phyloP scores from a whole-genome alignment of 805 yeast genomes.

The Saccharomycopsis babjevae region DNA sequence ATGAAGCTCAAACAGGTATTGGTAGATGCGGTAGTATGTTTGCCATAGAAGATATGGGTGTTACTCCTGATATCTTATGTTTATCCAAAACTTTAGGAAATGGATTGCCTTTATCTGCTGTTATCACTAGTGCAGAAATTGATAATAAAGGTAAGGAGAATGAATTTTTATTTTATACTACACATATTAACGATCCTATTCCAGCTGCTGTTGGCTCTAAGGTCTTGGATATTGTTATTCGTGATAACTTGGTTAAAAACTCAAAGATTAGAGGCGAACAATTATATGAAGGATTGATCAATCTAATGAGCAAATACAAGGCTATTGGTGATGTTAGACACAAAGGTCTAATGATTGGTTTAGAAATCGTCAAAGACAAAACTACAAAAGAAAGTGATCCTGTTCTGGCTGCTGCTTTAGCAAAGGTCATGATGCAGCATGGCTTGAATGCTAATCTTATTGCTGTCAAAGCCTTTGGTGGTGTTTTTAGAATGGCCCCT shows the following conservation, averaged over 20 bases:
- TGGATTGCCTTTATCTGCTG: conserved; percentile 27
- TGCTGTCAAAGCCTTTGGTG: conserved; percentile 22
- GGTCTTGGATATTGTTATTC: conserved; percentile 24
- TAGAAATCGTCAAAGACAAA: conserved; percentile 19
- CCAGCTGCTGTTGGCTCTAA: conserved; percentile 26
- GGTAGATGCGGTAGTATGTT: conserved; percentile 45
- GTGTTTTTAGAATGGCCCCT: conserved; percentile 23
- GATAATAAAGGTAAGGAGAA: conserved; percentile 20
- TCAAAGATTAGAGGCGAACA: conserved; percentile 23
- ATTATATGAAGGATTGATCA: conserved; percentile 20
- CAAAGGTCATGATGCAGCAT: conserved; percentile 18
- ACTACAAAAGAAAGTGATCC: conserved; percentile 18
- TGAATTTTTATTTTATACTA: conserved; percentile 24
- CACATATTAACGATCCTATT: conserved; percentile 25
- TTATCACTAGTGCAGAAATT: conserved; percentile 22
- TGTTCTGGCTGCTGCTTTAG: conserved; percentile 13
- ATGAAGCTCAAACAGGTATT: conserved; percentile 46
- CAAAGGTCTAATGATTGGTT: conserved; percentile 21
- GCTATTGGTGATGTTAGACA: conserved; percentile 22
- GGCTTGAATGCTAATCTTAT: conserved; percentile 25
- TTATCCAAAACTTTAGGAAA: conserved; percentile 27
- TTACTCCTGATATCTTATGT: conserved; percentile 27
- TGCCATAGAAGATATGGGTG: conserved; percentile 25
- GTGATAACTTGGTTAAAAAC: conserved; percentile 23
- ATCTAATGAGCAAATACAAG: conserved; percentile 11